A percentile compares a stretch with the other conserved stretches of the same genome.
phyloP scores from a whole-genome alignment of 768 basidiomycete genomes.

The Kwoniella newhampshirensis region DNA sequence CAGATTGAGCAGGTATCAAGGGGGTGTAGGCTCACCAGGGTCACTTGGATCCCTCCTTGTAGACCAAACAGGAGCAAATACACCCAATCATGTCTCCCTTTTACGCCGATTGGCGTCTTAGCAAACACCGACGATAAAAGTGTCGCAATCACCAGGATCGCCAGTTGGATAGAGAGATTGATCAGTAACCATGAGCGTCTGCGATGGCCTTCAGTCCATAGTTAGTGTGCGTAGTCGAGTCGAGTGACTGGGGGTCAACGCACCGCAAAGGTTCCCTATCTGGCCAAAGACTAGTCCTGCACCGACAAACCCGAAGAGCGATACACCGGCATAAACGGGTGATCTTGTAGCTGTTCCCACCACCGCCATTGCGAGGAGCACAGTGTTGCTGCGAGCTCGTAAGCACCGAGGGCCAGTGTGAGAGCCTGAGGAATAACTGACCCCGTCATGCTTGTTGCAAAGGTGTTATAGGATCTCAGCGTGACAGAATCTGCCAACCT shows the following conservation, averaged over 20 bases:
- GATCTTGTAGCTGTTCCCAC: conserved; percentile 8
- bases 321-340: conserved; percentile 19
- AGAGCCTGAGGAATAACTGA: not conserved
- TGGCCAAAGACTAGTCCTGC: conserved; percentile 31
- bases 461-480: conserved; percentile 19
- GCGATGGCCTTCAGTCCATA: conserved; percentile 23
- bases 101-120: not conserved
- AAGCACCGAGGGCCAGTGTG: not conserved
- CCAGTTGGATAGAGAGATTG: conserved; percentile 20
- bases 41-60: conserved; percentile 32
- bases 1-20: too few species aligned
- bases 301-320: conserved; percentile 21
- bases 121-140: not conserved
- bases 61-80: conserved; percentile 24
- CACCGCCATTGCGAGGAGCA: conserved; percentile 20
- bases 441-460: conserved; percentile 38
- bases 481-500: conserved; percentile 31
- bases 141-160: conserved; percentile 3
- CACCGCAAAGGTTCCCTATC: conserved; percentile 23
- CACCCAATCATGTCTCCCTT: conserved; percentile 20
- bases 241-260: not conserved
- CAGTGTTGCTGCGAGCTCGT: conserved; percentile 26
- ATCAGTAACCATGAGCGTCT: conserved; percentile 21
- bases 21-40: conserved; percentile 21
- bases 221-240: too few species aligned